Base-by-base conservation (phyloP, 208 protist genomes). In the Leishmania gerbilli region DNA sequence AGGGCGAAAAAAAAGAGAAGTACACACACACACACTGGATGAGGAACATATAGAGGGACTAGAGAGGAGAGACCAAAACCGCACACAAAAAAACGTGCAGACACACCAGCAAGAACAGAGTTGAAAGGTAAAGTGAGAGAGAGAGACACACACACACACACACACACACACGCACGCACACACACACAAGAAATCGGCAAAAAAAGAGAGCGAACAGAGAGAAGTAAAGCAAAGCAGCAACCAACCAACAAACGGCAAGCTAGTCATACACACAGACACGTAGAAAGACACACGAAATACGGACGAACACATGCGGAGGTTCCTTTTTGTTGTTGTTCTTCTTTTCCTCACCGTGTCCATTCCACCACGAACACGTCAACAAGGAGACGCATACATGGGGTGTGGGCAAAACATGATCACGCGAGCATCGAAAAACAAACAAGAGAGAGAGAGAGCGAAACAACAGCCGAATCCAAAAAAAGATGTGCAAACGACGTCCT, bases 141-240 rank as follows among this genome's bases (percentile, higher is more conserved):
- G 42, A 19, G 67, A 84, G 31, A 34, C 34, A 34, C 34, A 34
- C 34, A 37, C 34, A 37, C 34, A 37, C 34, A n/a, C n/a, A 34
- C 34, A 34, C 34, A 34, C 34, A 37, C 34, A 37, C 34, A 37
- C 34, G 34, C 34, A n/a, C n/a, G n/a, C n/a, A 47, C 45, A 47
- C 45, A 7, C 45, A 49, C 45, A 49, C 45, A 49, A 13, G 45
- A 49, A 49, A 11, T 11, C 45, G 45, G 8, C 2, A 49, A 40
- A 72, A n/a, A 53, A n/a, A 72, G 13, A 72, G 34, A 71, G 21
- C 7, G 45, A 80, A 37, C 21, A 67, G 34, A 19, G 27, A 79
- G 75, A 78, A 78, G 7, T 17, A 56, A 56, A 45, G 75, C 79
- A 45, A 82, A 6, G 40, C 40, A 76, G 80, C 21, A 45, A 51